Conservation (phyloP, 169 alveolate species). For the Besnoitia besnoiti region DNA sequence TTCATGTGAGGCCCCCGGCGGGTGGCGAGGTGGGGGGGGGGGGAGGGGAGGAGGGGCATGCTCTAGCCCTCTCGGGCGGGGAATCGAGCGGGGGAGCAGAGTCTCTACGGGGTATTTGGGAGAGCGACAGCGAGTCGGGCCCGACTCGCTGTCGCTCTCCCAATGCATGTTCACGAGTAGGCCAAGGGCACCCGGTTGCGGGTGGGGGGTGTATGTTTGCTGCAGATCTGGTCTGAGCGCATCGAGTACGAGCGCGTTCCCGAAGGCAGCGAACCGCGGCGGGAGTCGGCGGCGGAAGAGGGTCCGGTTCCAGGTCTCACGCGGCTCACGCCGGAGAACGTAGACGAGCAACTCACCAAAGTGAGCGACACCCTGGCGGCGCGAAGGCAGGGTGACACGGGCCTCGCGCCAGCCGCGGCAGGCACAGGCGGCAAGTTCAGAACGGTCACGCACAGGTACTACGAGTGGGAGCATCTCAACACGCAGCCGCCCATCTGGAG, state of each 20-base stretch:
- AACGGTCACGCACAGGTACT: slow-evolving; percentile 80
- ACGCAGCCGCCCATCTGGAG: slow-evolving; percentile 98
- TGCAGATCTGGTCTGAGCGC: slow-evolving; percentile 85
- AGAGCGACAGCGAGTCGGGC: no score
- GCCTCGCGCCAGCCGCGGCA: slow-evolving; percentile 79
- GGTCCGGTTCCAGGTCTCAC: slow-evolving; percentile 1
- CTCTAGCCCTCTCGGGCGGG: no score
- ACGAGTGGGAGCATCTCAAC: slow-evolving; percentile 88
- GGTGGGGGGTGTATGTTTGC: no score
- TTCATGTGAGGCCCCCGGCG: slow-evolving; percentile 86
- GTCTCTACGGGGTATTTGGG: no score
- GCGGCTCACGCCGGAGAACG: slow-evolving; percentile 13
- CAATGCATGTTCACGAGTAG: no score
- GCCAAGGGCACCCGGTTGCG: no score
- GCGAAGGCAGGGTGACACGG: neutral
- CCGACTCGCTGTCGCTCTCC: no score
- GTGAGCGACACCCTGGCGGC: neutral
- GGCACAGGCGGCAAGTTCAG: slow-evolving; percentile 68
- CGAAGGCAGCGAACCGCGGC: slow-evolving; percentile 74
- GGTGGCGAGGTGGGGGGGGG: no score
- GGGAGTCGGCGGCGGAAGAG: neutral
- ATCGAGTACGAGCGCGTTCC: slow-evolving; percentile 89
- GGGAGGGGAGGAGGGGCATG: no score
- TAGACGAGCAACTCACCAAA: neutral
- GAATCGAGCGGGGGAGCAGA: no score